Percentiles rank a stretch among this genome's conserved stretches.
Conservation (phyloP, 768 basidiomycete species). For the Russula dissimulans region DNA sequence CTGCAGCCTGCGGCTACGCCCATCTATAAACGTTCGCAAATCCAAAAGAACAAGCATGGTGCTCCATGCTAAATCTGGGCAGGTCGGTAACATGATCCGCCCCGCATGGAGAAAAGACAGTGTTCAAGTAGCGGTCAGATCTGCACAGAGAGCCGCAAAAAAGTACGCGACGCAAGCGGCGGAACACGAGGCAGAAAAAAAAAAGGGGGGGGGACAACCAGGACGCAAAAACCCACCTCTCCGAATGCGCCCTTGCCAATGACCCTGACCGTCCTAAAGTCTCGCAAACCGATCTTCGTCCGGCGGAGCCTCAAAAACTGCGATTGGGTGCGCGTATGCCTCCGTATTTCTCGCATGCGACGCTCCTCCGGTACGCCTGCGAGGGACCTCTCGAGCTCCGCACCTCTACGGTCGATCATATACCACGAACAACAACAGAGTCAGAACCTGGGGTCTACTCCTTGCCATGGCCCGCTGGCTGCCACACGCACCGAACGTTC, state of each 20-base stretch:
- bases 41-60: no score
- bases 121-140: no score
- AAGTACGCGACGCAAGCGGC: not conserved
- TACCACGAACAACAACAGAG: no score
- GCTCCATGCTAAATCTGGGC: not conserved
- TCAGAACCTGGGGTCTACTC: not conserved
- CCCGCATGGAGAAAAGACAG: no score
- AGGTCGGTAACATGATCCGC: not conserved
- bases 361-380: constrained; percentile 71
- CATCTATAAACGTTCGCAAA: not conserved
- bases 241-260: constrained; percentile 99
- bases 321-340: constrained; percentile 53
- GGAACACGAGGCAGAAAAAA: not conserved
- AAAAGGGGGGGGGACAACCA: not conserved
- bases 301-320: constrained; percentile 81
- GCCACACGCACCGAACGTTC: constrained; percentile 61
- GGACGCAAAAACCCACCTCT: constrained; percentile 48
- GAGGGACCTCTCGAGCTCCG: constrained; percentile 76
- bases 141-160: no score
- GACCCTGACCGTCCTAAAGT: constrained; percentile 96
- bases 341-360: constrained; percentile 71
- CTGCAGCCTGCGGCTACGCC: not conserved
- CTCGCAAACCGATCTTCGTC: constrained; percentile 82
- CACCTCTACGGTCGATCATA: constrained; percentile 44
- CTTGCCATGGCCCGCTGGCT: no score